Conservation (phyloP, 1,284 basidiomycete species). For the Cryptococcus neoformans region DNA sequence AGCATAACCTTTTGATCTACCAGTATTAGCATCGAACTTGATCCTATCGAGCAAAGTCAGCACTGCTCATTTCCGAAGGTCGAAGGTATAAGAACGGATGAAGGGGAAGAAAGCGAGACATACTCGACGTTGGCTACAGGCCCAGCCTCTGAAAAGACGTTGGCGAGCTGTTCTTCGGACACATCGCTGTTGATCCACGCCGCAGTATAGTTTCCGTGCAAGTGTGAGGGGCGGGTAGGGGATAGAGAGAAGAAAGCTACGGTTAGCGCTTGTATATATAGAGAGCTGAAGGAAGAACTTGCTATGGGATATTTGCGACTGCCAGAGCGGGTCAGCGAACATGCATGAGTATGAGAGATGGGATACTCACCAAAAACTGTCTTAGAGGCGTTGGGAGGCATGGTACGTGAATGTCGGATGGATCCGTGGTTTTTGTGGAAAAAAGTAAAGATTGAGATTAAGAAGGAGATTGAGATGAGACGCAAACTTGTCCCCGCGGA, state of each 20-base stretch:
- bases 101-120: conserved; percentile 12
- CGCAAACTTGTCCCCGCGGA: neutral
- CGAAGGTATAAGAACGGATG: too few species aligned
- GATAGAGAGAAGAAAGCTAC: neutral
- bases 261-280: too few species aligned
- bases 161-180: conserved; percentile 49
- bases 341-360: neutral
- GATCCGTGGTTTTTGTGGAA: neutral
- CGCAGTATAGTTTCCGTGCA: neutral
- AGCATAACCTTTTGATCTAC: conserved; percentile 94
- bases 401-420: neutral
- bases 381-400: conserved; percentile 26
- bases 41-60: conserved; percentile 57
- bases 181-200: conserved; percentile 35
- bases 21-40: conserved; percentile 93
- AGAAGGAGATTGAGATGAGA: too few species aligned
- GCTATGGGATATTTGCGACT: conserved; percentile 48
- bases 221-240: too few species aligned
- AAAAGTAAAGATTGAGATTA: conserved; percentile 2
- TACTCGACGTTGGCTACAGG: conserved; percentile 52
- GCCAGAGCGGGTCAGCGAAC: neutral
- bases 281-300: conserved; percentile 9
- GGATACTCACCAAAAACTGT: conserved; percentile 32
- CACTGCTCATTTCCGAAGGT: neutral
- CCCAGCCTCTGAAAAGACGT: conserved; percentile 51